Percentiles rank a stretch among this genome's conserved stretches.
phyloP scores from a whole-genome alignment of 306 rosid genomes.

The Castanea mollissima region DNA sequence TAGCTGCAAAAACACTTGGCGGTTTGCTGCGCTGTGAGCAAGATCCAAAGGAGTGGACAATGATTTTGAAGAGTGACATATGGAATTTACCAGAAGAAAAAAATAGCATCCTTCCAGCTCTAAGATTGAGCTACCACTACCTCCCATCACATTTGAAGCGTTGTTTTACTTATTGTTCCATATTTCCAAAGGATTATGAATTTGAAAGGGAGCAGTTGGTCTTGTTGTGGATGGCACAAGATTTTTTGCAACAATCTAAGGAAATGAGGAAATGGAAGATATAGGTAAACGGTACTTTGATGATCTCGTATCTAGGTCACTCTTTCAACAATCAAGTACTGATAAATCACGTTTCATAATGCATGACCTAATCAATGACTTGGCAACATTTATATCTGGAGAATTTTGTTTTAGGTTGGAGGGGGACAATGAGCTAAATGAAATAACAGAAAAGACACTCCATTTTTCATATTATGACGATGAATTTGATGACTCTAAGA shows the following conservation, averaged over 20 bases:
- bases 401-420: no score
- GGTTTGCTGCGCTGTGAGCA: no score
- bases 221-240: no score
- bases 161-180: constrained; percentile 21
- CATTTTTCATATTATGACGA: no score
- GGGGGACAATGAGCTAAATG: no score
- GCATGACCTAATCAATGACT: constrained; percentile 38
- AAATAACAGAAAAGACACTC: no score
- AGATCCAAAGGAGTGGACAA: constrained; percentile 3
- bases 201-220: background rate
- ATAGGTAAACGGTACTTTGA: constrained; percentile 29
- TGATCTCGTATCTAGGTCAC: constrained; percentile 29
- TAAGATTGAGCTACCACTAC: constrained; percentile 4
- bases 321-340: constrained; percentile 22
- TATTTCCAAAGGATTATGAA: constrained; percentile 24
- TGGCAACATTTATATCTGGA: constrained; percentile 19
- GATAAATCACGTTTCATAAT: background rate
- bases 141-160: background rate
- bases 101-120: no score
- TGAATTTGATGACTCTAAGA: background rate
- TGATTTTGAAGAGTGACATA: background rate
- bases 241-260: no score
- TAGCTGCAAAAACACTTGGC: no score
- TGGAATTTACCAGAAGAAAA: no score
- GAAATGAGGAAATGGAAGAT: background rate